Percentiles rank a stretch among this genome's conserved stretches.
These are phyloP conservation scores for Brassica carinata DNA, from an alignment of 345 rosid genomes.

Conservation along the genomic window DNA sequence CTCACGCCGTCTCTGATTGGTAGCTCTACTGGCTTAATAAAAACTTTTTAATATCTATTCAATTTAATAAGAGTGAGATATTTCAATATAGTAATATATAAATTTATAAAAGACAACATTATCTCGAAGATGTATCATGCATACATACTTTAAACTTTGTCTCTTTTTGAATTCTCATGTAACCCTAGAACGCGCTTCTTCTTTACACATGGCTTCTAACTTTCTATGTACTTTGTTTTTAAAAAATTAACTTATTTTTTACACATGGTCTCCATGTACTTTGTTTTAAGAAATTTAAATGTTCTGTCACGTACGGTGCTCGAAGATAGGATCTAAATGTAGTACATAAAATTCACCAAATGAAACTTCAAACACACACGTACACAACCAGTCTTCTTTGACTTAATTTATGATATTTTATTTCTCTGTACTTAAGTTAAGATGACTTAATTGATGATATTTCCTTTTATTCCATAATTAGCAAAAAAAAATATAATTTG, in stretches of 20 bases:
- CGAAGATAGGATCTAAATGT: background rate
- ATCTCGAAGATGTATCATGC: slow-evolving; percentile 3
- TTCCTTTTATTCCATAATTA: background rate
- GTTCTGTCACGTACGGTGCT: background rate
- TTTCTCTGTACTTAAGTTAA: background rate
- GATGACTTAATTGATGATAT: background rate
- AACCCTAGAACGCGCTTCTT: slow-evolving; percentile 22
- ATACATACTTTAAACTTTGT: slow-evolving; percentile 6
- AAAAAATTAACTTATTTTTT: background rate
- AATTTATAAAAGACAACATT: slow-evolving; percentile 1
- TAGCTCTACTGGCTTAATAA: background rate
- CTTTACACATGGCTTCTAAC: background rate
- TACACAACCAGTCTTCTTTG: background rate
- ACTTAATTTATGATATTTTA: background rate
- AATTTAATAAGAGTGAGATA: background rate
- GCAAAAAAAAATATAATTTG: background rate
- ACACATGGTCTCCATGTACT: background rate
- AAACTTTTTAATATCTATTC: background rate
- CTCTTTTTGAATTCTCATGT: slow-evolving; percentile 11
- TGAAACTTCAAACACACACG: background rate
- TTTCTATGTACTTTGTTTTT: background rate
- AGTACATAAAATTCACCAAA: background rate
- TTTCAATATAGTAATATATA: background rate
- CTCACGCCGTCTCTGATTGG: slow-evolving; percentile 18
- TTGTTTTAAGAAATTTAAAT: background rate